Evolutionary conservation across 805 yeast genomes (phyloP).

Genomic region (Pichia insulana): DNA sequence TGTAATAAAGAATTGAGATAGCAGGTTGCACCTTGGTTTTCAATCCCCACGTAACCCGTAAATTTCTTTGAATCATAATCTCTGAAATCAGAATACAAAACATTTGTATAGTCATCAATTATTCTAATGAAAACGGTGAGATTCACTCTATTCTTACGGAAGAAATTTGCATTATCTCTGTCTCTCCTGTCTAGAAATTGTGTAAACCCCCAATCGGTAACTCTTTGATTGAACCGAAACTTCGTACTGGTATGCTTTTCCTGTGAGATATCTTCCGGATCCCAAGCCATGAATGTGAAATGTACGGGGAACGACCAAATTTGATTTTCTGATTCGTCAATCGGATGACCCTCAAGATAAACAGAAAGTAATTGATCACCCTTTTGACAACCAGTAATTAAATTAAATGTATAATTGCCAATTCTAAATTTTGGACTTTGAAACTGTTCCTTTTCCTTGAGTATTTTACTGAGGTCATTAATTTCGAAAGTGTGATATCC

Average conservation of each 20-base stretch:
- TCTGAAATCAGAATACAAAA: slow-evolving; percentile 80
- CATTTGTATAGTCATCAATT: slow-evolving; percentile 86
- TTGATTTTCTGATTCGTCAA: slow-evolving; percentile 23
- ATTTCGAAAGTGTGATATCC: slow-evolving; percentile 35
- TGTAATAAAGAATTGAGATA: slow-evolving; percentile 88
- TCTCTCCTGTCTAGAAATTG: slow-evolving; percentile 56
- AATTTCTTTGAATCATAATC: slow-evolving; percentile 79
- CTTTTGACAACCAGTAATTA: slow-evolving; percentile 7
- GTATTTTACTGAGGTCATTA: slow-evolving; percentile 22
- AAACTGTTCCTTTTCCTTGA: slow-evolving; percentile 26
- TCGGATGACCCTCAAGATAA: slow-evolving; percentile 69
- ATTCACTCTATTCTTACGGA: slow-evolving; percentile 48
- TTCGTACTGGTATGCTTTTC: slow-evolving; percentile 55
- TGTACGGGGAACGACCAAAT: slow-evolving; percentile 90
- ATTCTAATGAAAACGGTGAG: slow-evolving; percentile 71
- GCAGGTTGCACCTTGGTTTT: slow-evolving; percentile 98
- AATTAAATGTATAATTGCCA: slow-evolving; percentile 33
- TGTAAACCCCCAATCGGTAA: slow-evolving; percentile 95
- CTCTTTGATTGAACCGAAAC: slow-evolving; percentile 68
- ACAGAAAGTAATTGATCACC: slow-evolving; percentile 48
- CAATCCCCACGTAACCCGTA: slow-evolving; percentile 88
- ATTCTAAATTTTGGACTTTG: slow-evolving; percentile 39
- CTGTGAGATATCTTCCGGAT: slow-evolving; percentile 60
- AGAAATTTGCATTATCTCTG: slow-evolving; percentile 20
- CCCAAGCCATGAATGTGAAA: slow-evolving; percentile 78